Percentiles rank a stretch among this genome's conserved stretches.
phyloP scores from a whole-genome alignment of 768 basidiomycete species.

The Piloderma croceum region DNA sequence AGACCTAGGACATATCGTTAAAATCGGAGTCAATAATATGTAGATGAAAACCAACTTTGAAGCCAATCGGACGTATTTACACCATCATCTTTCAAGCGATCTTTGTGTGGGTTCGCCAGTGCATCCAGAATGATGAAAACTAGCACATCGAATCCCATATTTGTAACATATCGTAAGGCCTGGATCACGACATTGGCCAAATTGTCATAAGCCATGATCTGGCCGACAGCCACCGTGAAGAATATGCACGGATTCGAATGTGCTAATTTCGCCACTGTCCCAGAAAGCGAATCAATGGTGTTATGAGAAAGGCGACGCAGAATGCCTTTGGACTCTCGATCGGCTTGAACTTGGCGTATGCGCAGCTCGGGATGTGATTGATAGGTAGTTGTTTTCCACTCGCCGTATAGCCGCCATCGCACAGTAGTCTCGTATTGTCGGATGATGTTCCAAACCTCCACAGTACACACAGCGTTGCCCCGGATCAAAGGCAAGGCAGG shows the following conservation, averaged over 20 bases:
- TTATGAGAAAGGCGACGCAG: conserved; percentile 81
- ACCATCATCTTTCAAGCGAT: conserved; percentile 85
- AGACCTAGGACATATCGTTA: conserved; percentile 51
- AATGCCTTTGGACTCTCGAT: conserved; percentile 84
- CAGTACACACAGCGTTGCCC: conserved; percentile 82
- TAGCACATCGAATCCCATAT: conserved; percentile 91
- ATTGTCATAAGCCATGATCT: conserved; percentile 96
- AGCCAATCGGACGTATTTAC: conserved; percentile 90
- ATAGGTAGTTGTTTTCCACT: conserved; percentile 80
- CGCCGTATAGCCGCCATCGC: conserved; percentile 91
- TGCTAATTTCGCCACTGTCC: conserved; percentile 86
- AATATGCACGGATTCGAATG: conserved; percentile 93
- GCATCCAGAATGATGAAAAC: conserved; percentile 85
- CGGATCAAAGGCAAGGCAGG: conserved; percentile 83
- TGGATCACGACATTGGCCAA: conserved; percentile 86
- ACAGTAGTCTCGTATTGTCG: conserved; percentile 68
- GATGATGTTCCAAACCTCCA: conserved; percentile 90
- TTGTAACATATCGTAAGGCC: conserved; percentile 81
- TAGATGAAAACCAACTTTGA: conserved; percentile 57
- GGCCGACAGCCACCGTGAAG: conserved; percentile 83
- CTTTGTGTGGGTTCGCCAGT: conserved; percentile 75
- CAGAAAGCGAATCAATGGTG: conserved; percentile 78
- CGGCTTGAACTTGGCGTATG: conserved; percentile 76
- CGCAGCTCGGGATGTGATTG: conserved; percentile 73
- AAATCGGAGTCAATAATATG: conserved; percentile 6